phyloP scores from a whole-genome alignment of 1,284 basidiomycete species.

The Rhodotorula sp. region DNA sequence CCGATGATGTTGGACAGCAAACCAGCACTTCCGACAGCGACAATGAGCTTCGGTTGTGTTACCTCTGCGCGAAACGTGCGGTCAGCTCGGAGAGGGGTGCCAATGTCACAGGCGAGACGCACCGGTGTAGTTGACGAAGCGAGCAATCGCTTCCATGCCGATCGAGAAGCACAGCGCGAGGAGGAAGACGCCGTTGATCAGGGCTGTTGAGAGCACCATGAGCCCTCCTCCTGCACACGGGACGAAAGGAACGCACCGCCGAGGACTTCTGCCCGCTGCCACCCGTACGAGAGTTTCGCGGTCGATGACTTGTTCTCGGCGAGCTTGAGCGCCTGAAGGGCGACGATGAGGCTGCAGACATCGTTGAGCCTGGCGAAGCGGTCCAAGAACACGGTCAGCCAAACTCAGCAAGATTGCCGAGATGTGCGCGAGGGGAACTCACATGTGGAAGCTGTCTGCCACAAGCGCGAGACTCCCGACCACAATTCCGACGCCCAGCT shows the following conservation, averaged over 20 bases:
- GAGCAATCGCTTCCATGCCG: constrained; percentile 83
- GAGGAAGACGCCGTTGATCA: constrained; percentile 95
- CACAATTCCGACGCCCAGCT: constrained; percentile 69
- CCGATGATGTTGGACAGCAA: constrained; percentile 90
- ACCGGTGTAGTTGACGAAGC: constrained; percentile 84
- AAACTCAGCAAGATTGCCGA: background rate
- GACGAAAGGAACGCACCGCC: constrained; percentile 57
- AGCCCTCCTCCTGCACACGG: background rate
- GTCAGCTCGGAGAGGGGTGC: background rate
- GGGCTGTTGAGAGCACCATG: constrained; percentile 39
- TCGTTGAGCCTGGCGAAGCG: constrained; percentile 52
- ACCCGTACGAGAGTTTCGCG: constrained; percentile 80
- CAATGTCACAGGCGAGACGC: constrained; percentile 36
- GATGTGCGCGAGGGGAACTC: constrained; percentile 38
- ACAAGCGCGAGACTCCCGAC: constrained; percentile 58
- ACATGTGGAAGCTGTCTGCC: constrained; percentile 98
- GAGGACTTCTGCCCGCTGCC: constrained; percentile 98
- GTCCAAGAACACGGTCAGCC: background rate
- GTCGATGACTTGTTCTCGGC: constrained; percentile 50
- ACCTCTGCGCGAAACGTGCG: constrained; percentile 64
- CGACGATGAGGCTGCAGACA: constrained; percentile 90
- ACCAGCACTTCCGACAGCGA: constrained; percentile 85
- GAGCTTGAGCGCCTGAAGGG: constrained; percentile 84
- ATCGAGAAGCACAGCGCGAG: constrained; percentile 95
- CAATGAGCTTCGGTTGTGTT: constrained; percentile 78